Evolutionary conservation across 75 land plant genomes (phyloP).

Genomic region (Gnetum montanum): DNA sequence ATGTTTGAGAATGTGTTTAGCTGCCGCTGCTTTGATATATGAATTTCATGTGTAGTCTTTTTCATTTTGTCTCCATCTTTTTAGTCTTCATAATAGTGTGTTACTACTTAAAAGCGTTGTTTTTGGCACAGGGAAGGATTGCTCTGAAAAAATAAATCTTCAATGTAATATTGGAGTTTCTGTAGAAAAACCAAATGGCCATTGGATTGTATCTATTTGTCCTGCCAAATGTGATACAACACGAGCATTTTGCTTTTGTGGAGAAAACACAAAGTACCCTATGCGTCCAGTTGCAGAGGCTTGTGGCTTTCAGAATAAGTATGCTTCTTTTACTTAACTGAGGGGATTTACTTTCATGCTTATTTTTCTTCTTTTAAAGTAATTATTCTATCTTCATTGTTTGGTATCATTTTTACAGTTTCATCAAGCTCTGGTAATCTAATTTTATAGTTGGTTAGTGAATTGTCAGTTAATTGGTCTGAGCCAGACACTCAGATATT

Average conservation of each 20-base stretch:
- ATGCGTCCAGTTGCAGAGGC: conserved; percentile 76
- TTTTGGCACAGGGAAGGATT: conserved; percentile 39
- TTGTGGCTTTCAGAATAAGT: conserved; percentile 71
- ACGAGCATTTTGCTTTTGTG: conserved; percentile 89
- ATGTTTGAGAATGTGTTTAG: no score
- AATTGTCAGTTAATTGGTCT: conserved; percentile 54
- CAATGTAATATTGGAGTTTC: conserved; percentile 47
- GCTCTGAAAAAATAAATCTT: conserved; percentile 37
- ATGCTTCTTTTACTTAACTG: conserved; percentile 8
- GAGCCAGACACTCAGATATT: conserved; percentile 50
- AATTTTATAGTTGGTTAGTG: conserved; percentile 33
- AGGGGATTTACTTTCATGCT: background rate
- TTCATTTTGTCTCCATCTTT: no score
- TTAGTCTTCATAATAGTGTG: no score
- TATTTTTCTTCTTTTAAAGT: conserved; percentile 1
- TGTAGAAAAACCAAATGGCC: conserved; percentile 42
- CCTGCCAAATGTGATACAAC: conserved; percentile 72
- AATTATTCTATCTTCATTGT: no score
- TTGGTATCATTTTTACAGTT: no score
- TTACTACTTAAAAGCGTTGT: no score
- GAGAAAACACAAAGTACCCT: conserved; percentile 71
- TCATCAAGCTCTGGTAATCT: no score
- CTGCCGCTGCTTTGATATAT: no score
- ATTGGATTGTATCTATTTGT: conserved; percentile 89
- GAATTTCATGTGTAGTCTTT: no score